Base-by-base conservation (phyloP, 805 yeast genomes). In the Saccharomycopsis lassenensis region DNA sequence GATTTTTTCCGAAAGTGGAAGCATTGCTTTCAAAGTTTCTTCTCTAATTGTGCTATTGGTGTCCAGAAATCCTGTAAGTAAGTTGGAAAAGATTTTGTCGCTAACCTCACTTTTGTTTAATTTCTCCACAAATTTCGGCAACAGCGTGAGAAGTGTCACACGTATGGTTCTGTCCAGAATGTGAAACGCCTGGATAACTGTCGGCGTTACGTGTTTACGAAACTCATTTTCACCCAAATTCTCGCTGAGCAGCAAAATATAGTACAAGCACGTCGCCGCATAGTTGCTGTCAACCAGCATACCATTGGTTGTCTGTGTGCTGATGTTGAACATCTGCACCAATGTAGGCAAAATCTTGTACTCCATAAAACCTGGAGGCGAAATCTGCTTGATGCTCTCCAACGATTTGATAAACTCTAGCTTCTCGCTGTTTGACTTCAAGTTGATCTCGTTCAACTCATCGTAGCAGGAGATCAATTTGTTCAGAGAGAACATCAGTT, bases 41-140 rank as follows among this genome's bases (percentile, higher is more conserved):
- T 81, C 81, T 44, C 96, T 63, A 27, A 89, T 73, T n/a, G 77
- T 67, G 3, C 76, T 69, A 52, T 84, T 87, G 1, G 91, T 73
- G 53, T 89, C 98, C 23, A 77, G 72, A 49, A 89, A 80, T 0
- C 98, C 97, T 12, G 79, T 74, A n/a, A 77, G 58, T 48, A 82
- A 63, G 32, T 68, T 67, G 7, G 72, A 71, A 54, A 82, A 84
- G 1, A 91, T 66, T 46, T 71, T 74, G 45, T 69, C 75, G 45
- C 78, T 78, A 3, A 87, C 69, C 21, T 79, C 84, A 29, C 67
- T 56, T 26, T 71, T 72, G 2, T 72, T 62, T 16, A 85, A 53
- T 24, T 55, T 55, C 1, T 59, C 61, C 19, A 74, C 61, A 41
- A 70, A 73, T 11, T 60, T 54, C 0, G 86, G 77, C 38, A 89